phyloP scores from a whole-genome alignment of 140 eudicot genomes.

The Ambrosia hybrid region DNA sequence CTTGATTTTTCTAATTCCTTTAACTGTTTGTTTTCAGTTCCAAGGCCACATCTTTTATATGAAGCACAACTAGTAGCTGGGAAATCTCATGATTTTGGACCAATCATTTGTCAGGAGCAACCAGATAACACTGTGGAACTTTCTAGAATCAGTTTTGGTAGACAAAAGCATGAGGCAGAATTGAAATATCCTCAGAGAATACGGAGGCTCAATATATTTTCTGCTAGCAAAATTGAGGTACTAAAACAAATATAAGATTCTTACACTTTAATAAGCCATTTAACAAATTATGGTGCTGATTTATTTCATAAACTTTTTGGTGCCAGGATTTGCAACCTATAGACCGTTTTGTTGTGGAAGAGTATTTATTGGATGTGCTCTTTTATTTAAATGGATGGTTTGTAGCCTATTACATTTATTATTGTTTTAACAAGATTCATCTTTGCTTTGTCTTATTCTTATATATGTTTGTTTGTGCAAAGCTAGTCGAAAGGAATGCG shows the following conservation, averaged over 20 bases:
- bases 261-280: not conserved
- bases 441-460: constrained; percentile 24
- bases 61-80: constrained; percentile 98
- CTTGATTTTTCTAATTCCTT: constrained; percentile 10
- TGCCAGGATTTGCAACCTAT: constrained; percentile 81
- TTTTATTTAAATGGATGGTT: constrained; percentile 89
- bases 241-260: constrained; percentile 13
- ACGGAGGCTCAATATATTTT: constrained; percentile 90
- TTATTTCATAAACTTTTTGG: constrained; percentile 13
- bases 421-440: not conserved
- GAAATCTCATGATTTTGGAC: constrained; percentile 82
- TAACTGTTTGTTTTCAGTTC: constrained; percentile 43
- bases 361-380: constrained; percentile 90
- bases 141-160: constrained; percentile 60
- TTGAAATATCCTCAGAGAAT: constrained; percentile 90
- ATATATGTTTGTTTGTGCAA: constrained; percentile 64
- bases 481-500: constrained; percentile 99
- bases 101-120: constrained; percentile 73
- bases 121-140: constrained; percentile 48
- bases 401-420: constrained; percentile 33
- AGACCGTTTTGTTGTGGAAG: constrained; percentile 94
- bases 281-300: constrained; percentile 10
- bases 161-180: constrained; percentile 92
- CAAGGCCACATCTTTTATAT: constrained; percentile 85
- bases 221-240: constrained; percentile 87